Evolutionary conservation across 2,329 filamentous ascomycete species (phyloP).

Genomic region (Teratosphaeria nubilosa): DNA sequence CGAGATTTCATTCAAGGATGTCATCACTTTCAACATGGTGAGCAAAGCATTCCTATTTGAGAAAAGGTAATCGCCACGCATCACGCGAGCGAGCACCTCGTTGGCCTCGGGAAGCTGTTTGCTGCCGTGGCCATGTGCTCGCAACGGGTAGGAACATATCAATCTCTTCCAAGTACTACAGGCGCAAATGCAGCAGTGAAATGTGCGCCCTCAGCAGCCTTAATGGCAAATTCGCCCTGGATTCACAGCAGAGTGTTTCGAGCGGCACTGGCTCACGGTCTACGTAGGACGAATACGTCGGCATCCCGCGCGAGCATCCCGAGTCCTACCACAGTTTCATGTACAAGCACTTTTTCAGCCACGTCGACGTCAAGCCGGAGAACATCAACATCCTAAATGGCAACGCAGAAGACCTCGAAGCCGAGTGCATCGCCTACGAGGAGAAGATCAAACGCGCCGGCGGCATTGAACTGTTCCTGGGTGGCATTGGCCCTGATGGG

Average conservation of each 20-base stretch:
- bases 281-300: conserved; percentile 70
- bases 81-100: background rate
- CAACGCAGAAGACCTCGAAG: conserved; percentile 63
- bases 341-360: conserved; percentile 87
- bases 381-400: conserved; percentile 81
- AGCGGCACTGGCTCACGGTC: background rate
- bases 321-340: conserved; percentile 88
- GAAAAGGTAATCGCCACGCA: background rate
- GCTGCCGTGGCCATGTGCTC: background rate
- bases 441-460: conserved; percentile 62
- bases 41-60: background rate
- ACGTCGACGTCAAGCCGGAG: conserved; percentile 67
- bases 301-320: conserved; percentile 69
- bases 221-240: background rate
- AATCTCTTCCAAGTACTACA: background rate
- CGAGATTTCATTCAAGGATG: conserved; percentile 75
- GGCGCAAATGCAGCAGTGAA: background rate
- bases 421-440: conserved; percentile 72
- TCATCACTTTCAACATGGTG: conserved; percentile 87
- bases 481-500: conserved; percentile 75
- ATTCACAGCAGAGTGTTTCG: background rate
- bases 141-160: background rate
- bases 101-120: background rate
- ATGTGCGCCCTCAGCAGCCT: background rate
- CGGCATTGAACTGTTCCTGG: conserved; percentile 77